A percentile compares a stretch with the other conserved stretches of the same genome.
Conservation (phyloP, 345 rosid species). For the Populus pruinosa region DNA sequence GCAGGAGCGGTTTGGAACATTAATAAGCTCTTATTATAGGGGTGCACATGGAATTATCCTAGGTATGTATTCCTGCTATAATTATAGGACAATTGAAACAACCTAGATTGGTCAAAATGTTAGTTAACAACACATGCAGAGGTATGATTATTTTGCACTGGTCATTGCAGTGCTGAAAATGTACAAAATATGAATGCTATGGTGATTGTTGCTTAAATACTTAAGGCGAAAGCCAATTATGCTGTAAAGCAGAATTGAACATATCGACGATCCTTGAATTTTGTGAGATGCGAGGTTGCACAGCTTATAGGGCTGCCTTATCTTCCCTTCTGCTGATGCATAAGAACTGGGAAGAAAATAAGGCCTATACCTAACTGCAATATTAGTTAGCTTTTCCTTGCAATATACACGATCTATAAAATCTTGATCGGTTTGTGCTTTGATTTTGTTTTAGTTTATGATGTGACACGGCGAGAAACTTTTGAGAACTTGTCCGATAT, state of each 20-base stretch:
- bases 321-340: background rate
- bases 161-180: too few relatives aligned
- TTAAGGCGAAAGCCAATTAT: too few relatives aligned
- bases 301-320: background rate
- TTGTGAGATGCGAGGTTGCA: too few relatives aligned
- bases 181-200: too few relatives aligned
- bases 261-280: too few relatives aligned
- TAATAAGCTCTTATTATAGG: conserved; percentile 84
- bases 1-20: conserved; percentile 85
- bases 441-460: conserved; percentile 57
- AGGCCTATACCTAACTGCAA: too few relatives aligned
- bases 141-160: too few relatives aligned
- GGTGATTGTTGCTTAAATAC: too few relatives aligned
- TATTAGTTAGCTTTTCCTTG: conserved; percentile 1
- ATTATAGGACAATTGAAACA: background rate
- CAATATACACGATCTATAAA: background rate
- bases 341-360: background rate
- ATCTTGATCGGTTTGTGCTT: conserved; percentile 5
- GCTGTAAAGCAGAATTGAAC: too few relatives aligned
- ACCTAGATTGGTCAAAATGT: background rate
- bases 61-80: conserved; percentile 42
- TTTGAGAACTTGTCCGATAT: conserved; percentile 67
- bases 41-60: conserved; percentile 94
- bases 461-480: conserved; percentile 76
- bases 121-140: background rate